phyloP scores from a whole-genome alignment of 2,329 filamentous ascomycete genomes.

The Neofusicoccum sp. region DNA sequence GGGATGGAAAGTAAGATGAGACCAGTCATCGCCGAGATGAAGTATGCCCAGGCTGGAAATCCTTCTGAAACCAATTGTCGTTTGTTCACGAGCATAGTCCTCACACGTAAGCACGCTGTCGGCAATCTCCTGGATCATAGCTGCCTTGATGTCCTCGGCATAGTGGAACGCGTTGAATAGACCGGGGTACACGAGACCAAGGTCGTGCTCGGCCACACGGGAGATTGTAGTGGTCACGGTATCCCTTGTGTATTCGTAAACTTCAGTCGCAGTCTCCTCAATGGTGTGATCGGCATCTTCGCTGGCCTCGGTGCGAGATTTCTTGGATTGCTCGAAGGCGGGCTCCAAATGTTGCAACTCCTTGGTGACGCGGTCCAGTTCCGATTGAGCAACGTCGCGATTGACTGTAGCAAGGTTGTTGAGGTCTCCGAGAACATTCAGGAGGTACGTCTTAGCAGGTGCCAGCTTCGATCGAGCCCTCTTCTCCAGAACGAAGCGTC shows the following conservation, averaged over 20 bases:
- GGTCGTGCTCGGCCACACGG: conserved; percentile 71
- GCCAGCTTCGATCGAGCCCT: conserved; percentile 92
- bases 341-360: conserved; percentile 84
- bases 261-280: conserved; percentile 78
- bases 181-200: conserved; percentile 84
- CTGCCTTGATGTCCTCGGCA: conserved; percentile 86
- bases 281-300: conserved; percentile 79
- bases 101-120: conserved; percentile 77
- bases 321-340: conserved; percentile 77
- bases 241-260: conserved; percentile 79
- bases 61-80: conserved; percentile 75
- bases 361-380: conserved; percentile 76
- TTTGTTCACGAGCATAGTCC: conserved; percentile 75
- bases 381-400: conserved; percentile 77
- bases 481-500: conserved; percentile 94
- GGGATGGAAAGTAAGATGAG: conserved; percentile 80
- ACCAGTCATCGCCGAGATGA: conserved; percentile 76
- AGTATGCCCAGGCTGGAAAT: conserved; percentile 87
- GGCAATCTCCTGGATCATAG: conserved; percentile 86
- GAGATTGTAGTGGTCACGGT: conserved; percentile 73
- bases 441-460: conserved; percentile 89
- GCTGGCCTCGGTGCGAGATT: conserved; percentile 73
- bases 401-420: conserved; percentile 82
- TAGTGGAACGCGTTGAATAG: conserved; percentile 84
- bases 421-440: conserved; percentile 89